Evolutionary conservation across 2,329 filamentous ascomycete genomes (phyloP), one percentile per base, ranked within the genome.

Genomic region (Xylaria multiplex): DNA sequence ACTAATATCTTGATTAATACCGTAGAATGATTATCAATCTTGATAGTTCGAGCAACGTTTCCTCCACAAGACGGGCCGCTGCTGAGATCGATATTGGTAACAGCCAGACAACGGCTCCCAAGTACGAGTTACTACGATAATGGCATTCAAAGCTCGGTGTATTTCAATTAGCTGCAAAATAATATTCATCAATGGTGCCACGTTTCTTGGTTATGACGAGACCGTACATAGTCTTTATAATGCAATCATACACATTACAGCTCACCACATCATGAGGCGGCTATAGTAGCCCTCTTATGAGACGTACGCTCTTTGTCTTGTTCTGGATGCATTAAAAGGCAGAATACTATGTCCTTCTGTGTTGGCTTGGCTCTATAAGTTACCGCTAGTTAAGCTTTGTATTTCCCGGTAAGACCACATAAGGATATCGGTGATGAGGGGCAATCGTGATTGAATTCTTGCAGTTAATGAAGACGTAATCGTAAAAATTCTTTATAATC

Each of bases 351-450:
- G 40, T 49, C 42, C 14, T 13, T 9, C 13, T 19, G 3, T n/a
- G 19, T 30, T 46, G 30, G 4, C 24, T 32, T 13, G 5, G 13
- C 24, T 40, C 5, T 43, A 37, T 37, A 37, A 43, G 27, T n/a
- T 45, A 3, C 42, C 42, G 42, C 50, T 8, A 8, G 46, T 19
- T 37, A 52, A 63, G 37, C 49, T 49, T 60, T 35, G 2, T 9
- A 37, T 46, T 43, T 43, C 43, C 43, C 45, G 52, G 48, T 55
- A 43, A 43, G 14, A 8, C 4, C 16, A 54, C 11, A 49, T 22
- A 22, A 24, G 9, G 19, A 14, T 13, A 54, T 49, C 6, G 14
- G 5, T 42, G 42, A 43, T 16, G n/a, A 6, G 49, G n/a, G 16
- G 16, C 6, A 24, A 9, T 32, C 11, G n/a, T 27, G 24, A 32